A percentile compares a stretch with the other conserved stretches of the same genome.
phyloP scores from a whole-genome alignment of 2,329 filamentous ascomycete genomes.

The Orbilia quercus region DNA sequence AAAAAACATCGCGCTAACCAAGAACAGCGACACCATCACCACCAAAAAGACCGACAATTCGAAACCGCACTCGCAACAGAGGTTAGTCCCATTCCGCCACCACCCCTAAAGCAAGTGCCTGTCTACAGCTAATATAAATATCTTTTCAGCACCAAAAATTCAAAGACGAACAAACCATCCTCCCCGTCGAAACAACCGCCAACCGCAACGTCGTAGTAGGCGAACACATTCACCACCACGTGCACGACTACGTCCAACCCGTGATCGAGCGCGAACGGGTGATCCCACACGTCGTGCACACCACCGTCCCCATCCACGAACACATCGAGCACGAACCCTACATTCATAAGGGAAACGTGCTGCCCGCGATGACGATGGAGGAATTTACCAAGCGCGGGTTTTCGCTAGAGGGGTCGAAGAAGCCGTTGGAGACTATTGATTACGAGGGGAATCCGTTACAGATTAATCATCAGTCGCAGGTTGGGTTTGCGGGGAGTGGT shows the following conservation, averaged over 20 bases:
- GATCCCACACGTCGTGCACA: conserved; percentile 76
- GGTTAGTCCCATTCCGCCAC: conserved; percentile 59
- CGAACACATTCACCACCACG: conserved; percentile 74
- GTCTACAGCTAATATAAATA: background rate
- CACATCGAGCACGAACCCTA: conserved; percentile 75
- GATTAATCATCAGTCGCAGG: conserved; percentile 20
- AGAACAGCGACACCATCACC: conserved; percentile 36
- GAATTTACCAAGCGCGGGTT: conserved; percentile 68
- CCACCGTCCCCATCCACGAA: conserved; percentile 77
- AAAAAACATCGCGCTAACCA: too few species aligned
- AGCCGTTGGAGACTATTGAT: conserved; percentile 38
- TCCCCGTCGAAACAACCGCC: conserved; percentile 38
- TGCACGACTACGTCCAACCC: conserved; percentile 77
- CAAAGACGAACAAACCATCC: conserved; percentile 39
- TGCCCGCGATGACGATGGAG: conserved; percentile 73
- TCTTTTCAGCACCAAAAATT: conserved; percentile 32
- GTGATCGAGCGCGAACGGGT: conserved; percentile 77
- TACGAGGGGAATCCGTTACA: conserved; percentile 60
- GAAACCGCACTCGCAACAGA: conserved; percentile 37
- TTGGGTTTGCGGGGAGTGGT: conserved; percentile 16
- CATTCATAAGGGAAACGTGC: conserved; percentile 73
- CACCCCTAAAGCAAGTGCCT: too few species aligned
- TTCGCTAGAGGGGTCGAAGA: conserved; percentile 55
- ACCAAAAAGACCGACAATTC: conserved; percentile 40
- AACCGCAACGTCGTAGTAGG: conserved; percentile 67